Base-by-base conservation (phyloP, 2,329 filamentous ascomycete species). In the Blastomyces gilchristii region DNA sequence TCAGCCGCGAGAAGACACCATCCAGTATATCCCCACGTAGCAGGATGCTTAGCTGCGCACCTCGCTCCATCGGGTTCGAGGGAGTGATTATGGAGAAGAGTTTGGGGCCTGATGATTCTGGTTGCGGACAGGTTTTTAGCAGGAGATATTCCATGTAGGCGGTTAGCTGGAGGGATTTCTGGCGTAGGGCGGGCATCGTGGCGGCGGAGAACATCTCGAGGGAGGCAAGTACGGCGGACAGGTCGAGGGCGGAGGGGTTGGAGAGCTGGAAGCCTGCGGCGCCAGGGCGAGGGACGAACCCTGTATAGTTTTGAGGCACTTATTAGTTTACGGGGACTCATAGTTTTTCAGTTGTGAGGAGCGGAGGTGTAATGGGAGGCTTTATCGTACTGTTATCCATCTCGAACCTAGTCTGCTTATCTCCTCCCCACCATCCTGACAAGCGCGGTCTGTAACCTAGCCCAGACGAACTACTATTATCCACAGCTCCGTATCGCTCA, bases 341-440 rank as follows among this genome's bases (percentile, higher is more conserved):
- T 22, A 3, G 8, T 16, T 47, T 18, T 43, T 18, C 39, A 18
- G 41, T 43, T 14, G 14, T 14, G 41, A 18, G 45, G 45, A n/a
- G 45, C 45, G 45, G 45, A 22, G 31, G 52, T 9, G 52, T 9
- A 28, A 28, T 34, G 52, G 52, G 52, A 11, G 28, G 16, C 34
- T 12, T 34, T 34, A 57, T 65, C 70, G 65, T 71, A 73, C 77
- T 79, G 75, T 91, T 93, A 63, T 87, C 85, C 91, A 96, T 96
- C 67, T 85, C 81, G 78, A 96, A 96, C 16, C 91, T 82, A 43
- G 85, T 85, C 58, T 78, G 76, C 75, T 91, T 91, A 76, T 91
- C 87, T 61, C 85, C 87, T 60, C 91, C 91, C 83, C 93, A 96
- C 91, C 91, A 96, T 31, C 91, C 92, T 43, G 85, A 81, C 1